These are phyloP conservation scores for Populus deltoides DNA, from an alignment of 345 rosid species.

Conservation along the genomic window DNA sequence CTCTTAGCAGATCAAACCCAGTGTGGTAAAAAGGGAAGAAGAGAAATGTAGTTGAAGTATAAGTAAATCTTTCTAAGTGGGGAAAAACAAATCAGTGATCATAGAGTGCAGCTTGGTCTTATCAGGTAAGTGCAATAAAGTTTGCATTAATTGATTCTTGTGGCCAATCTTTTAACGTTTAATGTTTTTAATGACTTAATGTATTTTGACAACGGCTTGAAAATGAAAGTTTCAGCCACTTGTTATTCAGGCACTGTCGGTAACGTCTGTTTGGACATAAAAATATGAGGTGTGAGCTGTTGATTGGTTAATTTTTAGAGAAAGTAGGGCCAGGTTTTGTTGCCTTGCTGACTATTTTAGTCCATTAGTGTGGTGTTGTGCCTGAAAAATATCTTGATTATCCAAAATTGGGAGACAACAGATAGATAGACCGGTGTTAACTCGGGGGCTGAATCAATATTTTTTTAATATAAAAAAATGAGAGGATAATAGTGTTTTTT, in stretches of 20 bases:
- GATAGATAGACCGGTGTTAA: too few species aligned
- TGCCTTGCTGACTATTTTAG: too few species aligned
- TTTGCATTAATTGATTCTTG: conserved; percentile 23
- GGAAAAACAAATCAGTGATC: not conserved
- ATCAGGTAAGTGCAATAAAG: conserved; percentile 24
- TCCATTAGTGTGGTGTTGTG: not conserved
- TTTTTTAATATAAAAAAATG: too few species aligned
- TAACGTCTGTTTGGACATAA: conserved; percentile 35
- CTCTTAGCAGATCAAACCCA: conserved; percentile 4
- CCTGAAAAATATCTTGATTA: not conserved
- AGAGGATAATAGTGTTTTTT: too few species aligned
- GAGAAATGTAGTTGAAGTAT: not conserved
- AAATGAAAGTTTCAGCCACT: conserved; percentile 40
- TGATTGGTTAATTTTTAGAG: not conserved
- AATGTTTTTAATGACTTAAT: conserved; percentile 2
- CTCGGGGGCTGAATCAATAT: too few species aligned
- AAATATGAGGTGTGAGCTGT: not conserved
- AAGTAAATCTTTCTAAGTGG: not conserved
- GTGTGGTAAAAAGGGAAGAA: not conserved
- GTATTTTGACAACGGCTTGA: conserved; percentile 30
- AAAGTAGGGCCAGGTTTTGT: not conserved
- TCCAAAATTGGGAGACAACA: not conserved
- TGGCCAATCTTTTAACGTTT: conserved; percentile 31
- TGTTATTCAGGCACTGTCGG: conserved; percentile 33
- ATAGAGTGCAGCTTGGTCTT: conserved; percentile 7